These are phyloP conservation scores for Monosporozyma servazzii DNA, from an alignment of 805 yeast species.

Conservation along the genomic window DNA sequence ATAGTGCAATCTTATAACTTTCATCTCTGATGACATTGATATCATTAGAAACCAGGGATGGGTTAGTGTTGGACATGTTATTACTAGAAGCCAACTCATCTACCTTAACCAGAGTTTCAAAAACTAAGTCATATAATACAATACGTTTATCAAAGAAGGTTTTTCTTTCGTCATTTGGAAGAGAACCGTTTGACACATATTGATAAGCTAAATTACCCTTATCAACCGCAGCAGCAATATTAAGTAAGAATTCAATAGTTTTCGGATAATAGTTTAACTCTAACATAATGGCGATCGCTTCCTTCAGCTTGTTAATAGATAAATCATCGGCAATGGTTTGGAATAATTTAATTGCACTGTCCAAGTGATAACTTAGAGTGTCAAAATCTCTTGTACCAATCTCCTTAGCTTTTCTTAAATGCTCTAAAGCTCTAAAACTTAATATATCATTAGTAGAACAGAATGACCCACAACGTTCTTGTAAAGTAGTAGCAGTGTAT, in stretches of 20 bases:
- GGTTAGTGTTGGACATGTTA: slow-evolving; percentile 2
- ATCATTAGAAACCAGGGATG: slow-evolving; percentile 21
- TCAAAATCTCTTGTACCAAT: slow-evolving; percentile 66
- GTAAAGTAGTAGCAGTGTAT: slow-evolving; percentile 74
- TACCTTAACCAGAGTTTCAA: slow-evolving; percentile 61
- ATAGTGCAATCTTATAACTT: slow-evolving; percentile 66
- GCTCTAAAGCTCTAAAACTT: slow-evolving; percentile 89
- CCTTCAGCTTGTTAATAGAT: slow-evolving; percentile 69
- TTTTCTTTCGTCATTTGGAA: slow-evolving; percentile 43
- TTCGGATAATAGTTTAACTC: slow-evolving; percentile 73
- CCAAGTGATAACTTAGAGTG: slow-evolving; percentile 52
- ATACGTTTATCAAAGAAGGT: slow-evolving; percentile 43
- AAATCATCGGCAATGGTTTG: slow-evolving; percentile 73
- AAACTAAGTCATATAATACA: slow-evolving; percentile 61
- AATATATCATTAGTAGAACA: slow-evolving; percentile 91
- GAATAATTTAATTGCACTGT: slow-evolving; percentile 65
- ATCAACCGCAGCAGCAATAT: slow-evolving; percentile 63
- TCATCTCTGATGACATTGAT: slow-evolving; percentile 48
- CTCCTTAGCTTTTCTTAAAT: slow-evolving; percentile 75
- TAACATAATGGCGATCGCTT: slow-evolving; percentile 69
- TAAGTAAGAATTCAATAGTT: slow-evolving; percentile 73
- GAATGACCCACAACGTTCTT: slow-evolving; percentile 88
- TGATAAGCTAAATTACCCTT: slow-evolving; percentile 49
- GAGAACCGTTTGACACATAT: slow-evolving; percentile 43
- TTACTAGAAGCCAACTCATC: slow-evolving; percentile 52